Conservation (phyloP, 176 grass and related monocot species). For the Chrysopogon serrulatus region DNA sequence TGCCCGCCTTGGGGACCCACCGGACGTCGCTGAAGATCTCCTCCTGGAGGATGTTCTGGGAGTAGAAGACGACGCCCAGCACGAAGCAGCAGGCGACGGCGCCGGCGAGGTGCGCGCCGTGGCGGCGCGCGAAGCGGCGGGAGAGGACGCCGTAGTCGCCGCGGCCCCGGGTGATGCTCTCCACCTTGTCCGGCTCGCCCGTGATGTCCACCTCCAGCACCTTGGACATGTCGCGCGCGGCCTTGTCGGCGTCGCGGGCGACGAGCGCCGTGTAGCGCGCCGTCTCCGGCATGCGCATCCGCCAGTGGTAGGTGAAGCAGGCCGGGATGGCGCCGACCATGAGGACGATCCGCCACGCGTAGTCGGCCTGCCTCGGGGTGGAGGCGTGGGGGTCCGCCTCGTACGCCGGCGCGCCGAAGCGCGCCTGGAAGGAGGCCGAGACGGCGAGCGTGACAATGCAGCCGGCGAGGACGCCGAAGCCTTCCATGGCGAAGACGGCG, state of each 20-base stretch:
- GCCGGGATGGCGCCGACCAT: constrained; percentile 81
- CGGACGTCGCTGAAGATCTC: constrained; percentile 60
- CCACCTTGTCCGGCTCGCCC: not conserved
- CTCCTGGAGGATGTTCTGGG: constrained; percentile 85
- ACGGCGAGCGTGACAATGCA: constrained; percentile 41
- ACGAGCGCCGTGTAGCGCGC: constrained; percentile 82
- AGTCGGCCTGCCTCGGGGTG: constrained; percentile 62
- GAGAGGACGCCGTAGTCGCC: constrained; percentile 52
- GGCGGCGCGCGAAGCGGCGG: constrained; percentile 31
- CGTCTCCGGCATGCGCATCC: constrained; percentile 76
- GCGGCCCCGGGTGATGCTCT: not conserved
- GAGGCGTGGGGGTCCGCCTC: constrained; percentile 12
- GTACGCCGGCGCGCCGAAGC: constrained; percentile 21
- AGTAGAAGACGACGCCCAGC: constrained; percentile 87
- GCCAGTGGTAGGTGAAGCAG: constrained; percentile 66
- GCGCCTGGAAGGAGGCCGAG: constrained; percentile 28
- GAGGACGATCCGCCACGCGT: constrained; percentile 66
- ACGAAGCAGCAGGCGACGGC: constrained; percentile 48
- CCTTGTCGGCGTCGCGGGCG: constrained; percentile 64
- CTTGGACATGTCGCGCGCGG: constrained; percentile 58
- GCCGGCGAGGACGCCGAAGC: constrained; percentile 59
- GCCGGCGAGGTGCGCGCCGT: constrained; percentile 51
- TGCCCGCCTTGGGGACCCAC: constrained; percentile 45
- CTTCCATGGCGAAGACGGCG: constrained; percentile 70
- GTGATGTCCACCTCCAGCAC: constrained; percentile 53